Conservation (phyloP, 2,329 filamentous ascomycete species). For the Botrytis hyacinthi region DNA sequence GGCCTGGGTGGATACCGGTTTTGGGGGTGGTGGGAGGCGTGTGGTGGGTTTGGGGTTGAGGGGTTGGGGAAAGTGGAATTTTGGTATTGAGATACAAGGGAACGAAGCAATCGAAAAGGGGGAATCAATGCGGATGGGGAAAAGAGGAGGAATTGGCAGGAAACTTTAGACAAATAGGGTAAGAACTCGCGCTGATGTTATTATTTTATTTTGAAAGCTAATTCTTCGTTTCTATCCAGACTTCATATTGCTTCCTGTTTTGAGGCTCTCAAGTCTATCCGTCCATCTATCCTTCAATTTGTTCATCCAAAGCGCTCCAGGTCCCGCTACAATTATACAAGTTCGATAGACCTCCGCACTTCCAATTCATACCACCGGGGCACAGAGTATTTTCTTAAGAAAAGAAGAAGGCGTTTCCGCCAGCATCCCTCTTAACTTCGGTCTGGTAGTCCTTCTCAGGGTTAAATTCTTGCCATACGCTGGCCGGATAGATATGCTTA, state of each 20-base stretch:
- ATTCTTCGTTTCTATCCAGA: background rate
- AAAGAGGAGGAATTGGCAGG: background rate
- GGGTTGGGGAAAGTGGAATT: background rate
- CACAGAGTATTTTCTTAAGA: conserved; percentile 39
- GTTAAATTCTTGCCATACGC: conserved; percentile 93
- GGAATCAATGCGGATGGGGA: background rate
- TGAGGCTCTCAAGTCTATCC: background rate
- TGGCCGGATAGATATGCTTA: conserved; percentile 97
- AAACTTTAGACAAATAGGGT: background rate
- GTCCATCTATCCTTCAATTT: background rate
- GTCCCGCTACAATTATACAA: background rate
- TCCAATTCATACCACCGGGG: background rate
- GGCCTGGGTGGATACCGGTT: conserved; percentile 38
- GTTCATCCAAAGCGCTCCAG: background rate
- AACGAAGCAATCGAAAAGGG: background rate
- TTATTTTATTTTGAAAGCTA: background rate
- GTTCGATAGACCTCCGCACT: background rate
- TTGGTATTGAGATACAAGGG: background rate
- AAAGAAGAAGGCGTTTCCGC: conserved; percentile 94
- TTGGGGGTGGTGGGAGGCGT: conserved; percentile 11
- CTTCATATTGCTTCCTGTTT: background rate
- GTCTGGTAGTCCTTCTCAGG: conserved; percentile 80
- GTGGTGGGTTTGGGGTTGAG: conserved; percentile 1
- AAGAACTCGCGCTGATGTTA: background rate
- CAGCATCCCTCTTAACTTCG: conserved; percentile 75